phyloP scores from a whole-genome alignment of 768 basidiomycete genomes.

The Jaapia argillacea region DNA sequence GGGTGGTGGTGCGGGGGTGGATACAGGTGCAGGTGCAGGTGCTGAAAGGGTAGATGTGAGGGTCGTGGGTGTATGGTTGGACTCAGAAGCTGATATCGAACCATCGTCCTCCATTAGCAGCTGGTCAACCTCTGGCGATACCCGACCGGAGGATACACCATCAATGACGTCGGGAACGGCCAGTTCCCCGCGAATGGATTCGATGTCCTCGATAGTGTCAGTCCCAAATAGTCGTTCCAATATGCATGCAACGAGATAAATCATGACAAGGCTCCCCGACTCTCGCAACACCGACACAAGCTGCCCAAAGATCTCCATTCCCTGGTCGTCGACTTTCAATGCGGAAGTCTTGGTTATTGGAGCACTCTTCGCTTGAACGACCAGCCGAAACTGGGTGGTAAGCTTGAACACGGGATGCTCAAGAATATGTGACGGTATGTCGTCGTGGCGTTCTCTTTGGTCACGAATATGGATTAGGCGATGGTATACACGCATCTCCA shows the following conservation, averaged over 20 bases:
- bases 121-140: background rate
- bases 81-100: slow-evolving; percentile 5
- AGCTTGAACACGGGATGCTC: slow-evolving; percentile 71
- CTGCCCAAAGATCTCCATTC: slow-evolving; percentile 58
- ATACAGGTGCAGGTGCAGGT: slow-evolving; percentile 6
- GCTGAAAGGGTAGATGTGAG: slow-evolving; percentile 13
- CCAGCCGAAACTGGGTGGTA: slow-evolving; percentile 70
- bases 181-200: slow-evolving; percentile 48
- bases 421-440: slow-evolving; percentile 57
- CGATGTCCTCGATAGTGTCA: slow-evolving; percentile 71
- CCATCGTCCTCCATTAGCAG: background rate
- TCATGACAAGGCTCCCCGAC: slow-evolving; percentile 58
- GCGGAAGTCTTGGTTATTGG: slow-evolving; percentile 62
- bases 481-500: slow-evolving; percentile 96
- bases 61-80: background rate
- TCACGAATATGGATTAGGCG: slow-evolving; percentile 87
- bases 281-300: slow-evolving; percentile 54
- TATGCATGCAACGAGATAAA: slow-evolving; percentile 85
- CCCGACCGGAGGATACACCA: slow-evolving; percentile 27
- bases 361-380: slow-evolving; percentile 72
- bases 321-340: slow-evolving; percentile 51
- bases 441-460: slow-evolving; percentile 65
- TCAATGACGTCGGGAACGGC: slow-evolving; percentile 60
- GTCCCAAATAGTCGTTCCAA: slow-evolving; percentile 79
- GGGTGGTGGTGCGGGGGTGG: too few relatives aligned